These are phyloP conservation scores for Plenodomus tracheiphilus DNA, from an alignment of 2,329 filamentous ascomycete genomes.

Conservation along the genomic window DNA sequence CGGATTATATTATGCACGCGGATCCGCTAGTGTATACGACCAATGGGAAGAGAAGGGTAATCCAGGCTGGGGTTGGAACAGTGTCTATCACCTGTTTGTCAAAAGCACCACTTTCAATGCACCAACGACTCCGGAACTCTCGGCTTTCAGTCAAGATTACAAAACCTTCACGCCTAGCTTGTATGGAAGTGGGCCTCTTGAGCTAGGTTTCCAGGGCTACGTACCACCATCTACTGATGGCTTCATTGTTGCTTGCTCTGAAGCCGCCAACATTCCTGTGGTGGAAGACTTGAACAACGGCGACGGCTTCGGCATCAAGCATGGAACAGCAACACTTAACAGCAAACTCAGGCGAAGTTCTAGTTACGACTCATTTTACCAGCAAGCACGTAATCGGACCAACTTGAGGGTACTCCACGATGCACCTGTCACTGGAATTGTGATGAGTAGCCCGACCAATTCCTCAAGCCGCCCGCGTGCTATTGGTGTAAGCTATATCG, in stretches of 20 bases:
- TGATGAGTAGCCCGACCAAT: constrained; percentile 13
- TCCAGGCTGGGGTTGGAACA: constrained; percentile 54
- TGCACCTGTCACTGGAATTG: constrained; percentile 32
- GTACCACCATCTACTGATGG: constrained; percentile 31
- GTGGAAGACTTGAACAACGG: constrained; percentile 40
- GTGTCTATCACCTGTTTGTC: constrained; percentile 23
- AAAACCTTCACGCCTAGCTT: constrained; percentile 33
- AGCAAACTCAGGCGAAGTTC: constrained; percentile 24
- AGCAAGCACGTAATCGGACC: constrained; percentile 29
- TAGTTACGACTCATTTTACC: constrained; percentile 38
- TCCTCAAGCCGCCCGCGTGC: constrained; percentile 19
- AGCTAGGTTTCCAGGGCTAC: constrained; percentile 36
- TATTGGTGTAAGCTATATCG: constrained; percentile 31
- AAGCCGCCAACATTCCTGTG: constrained; percentile 35
- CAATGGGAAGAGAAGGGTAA: constrained; percentile 63
- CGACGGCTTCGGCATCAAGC: constrained; percentile 35
- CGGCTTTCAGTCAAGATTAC: constrained; percentile 30
- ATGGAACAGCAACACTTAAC: constrained; percentile 33
- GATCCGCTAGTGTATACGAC: constrained; percentile 46
- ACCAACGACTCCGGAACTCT: constrained; percentile 23
- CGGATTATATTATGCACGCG: constrained; percentile 40
- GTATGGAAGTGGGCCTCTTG: constrained; percentile 30
- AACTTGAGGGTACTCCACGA: constrained; percentile 34
- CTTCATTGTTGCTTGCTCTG: constrained; percentile 32
- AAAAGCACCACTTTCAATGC: constrained; percentile 37